Conservation (phyloP, 768 basidiomycete species). For the Lactifluus rugatus region DNA sequence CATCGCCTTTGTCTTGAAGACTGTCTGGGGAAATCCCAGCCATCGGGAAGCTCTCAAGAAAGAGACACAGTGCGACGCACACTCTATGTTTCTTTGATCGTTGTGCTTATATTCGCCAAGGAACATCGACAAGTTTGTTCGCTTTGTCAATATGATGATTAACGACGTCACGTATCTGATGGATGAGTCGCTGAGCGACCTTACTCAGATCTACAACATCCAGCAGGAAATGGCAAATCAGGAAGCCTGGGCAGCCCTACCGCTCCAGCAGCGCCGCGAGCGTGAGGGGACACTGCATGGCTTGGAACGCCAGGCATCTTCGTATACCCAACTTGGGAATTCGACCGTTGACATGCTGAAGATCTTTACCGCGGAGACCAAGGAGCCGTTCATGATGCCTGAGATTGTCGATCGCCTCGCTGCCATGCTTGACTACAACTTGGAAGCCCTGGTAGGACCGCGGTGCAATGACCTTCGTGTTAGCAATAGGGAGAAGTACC, state of each 20-base stretch:
- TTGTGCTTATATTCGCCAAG: constrained; percentile 29
- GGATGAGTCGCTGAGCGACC: constrained; percentile 87
- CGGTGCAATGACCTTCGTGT: constrained; percentile 81
- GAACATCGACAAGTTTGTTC: constrained; percentile 86
- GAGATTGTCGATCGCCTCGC: constrained; percentile 95
- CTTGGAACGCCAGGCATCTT: constrained; percentile 78
- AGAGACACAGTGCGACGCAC: constrained; percentile 56
- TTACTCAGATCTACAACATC: constrained; percentile 81
- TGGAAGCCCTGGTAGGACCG: constrained; percentile 82
- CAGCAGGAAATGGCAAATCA: constrained; percentile 77
- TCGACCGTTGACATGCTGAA: constrained; percentile 88
- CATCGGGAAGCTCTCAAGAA: constrained; percentile 80
- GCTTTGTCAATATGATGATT: constrained; percentile 95
- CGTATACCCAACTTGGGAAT: constrained; percentile 78
- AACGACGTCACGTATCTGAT: constrained; percentile 98
- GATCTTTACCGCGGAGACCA: constrained; percentile 86
- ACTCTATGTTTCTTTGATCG: not conserved
- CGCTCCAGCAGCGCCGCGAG: constrained; percentile 72
- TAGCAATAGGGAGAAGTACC: constrained; percentile 76
- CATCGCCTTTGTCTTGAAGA: constrained; percentile 79
- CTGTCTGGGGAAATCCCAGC: constrained; percentile 82
- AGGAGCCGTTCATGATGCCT: constrained; percentile 87
- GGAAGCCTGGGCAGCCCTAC: constrained; percentile 54
- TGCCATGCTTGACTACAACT: constrained; percentile 93
- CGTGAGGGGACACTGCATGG: constrained; percentile 65